Base-by-base conservation (phyloP, 2,329 filamentous ascomycete species). In the Endothia cerciana region DNA sequence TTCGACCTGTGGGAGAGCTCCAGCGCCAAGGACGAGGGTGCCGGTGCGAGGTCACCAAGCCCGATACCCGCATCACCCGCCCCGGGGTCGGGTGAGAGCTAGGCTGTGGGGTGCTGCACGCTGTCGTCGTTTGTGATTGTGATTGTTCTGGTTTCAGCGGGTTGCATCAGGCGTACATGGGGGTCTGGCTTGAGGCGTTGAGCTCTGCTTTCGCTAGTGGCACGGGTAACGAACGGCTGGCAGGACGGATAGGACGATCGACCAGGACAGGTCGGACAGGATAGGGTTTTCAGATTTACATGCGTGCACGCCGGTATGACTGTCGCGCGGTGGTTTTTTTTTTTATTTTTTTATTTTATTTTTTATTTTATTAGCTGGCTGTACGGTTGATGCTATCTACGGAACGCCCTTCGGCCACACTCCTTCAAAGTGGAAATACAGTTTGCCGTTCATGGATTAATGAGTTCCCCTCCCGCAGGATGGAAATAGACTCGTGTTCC, bases 1-100 rank as follows among this genome's bases (percentile, higher is more conserved):
- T 87, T 91, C 71, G 87, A 90, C 71, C 81, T 92, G 19, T 91
- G 89, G 89, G 89, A 91, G 76, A 91, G 88, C 73, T 84, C 82
- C 33, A 91, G 87, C 75, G 83, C 84, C 33, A 85, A 87, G 69
- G 89, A 87, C 58, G 88, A 86, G 64, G 72, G 76, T 1, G 82
- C 83, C 30, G 63, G 56, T 3, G 58, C 43, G 30, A 40, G 33
- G 38, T 60, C 65, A 63, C 67, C 28, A 22, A 66, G 47, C 19
- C 67, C 67, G 2, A 30, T 67, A 45, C 62, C 67, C 17, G 57
- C 53, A 7, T 66, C 64, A 36, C 67, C 67, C 47, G n/a, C 57
- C 33, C 64, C 64, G 22, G 65, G 60, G 30, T 45, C 38, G 22
- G 45, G 43, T 36, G 66, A 66, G 55, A 22, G 25, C 5, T 49